A percentile compares a stretch with the other conserved stretches of the same genome.
Conservation (phyloP, 192 early-diverging fungal species). For the Coemansia sp. region DNA sequence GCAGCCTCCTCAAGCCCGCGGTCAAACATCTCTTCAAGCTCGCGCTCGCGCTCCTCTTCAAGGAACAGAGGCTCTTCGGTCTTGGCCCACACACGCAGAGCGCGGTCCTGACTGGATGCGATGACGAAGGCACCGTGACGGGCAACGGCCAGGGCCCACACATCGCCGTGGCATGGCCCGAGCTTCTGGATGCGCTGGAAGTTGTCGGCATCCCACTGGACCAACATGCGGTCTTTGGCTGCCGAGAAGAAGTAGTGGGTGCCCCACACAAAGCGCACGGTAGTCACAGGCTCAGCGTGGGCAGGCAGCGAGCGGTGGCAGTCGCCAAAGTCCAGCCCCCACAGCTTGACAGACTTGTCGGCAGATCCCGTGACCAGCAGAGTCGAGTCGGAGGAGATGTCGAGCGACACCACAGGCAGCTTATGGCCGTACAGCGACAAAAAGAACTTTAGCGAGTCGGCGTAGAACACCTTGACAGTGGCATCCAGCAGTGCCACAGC, state of each 20-base stretch:
- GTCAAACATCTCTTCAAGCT: constrained; percentile 90
- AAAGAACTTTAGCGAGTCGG: constrained; percentile 95
- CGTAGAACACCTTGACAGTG: constrained; percentile 97
- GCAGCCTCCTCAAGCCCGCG: constrained; percentile 69
- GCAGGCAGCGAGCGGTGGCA: constrained; percentile 93
- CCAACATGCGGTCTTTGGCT: constrained; percentile 84
- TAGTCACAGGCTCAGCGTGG: constrained; percentile 91
- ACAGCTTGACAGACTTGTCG: constrained; percentile 97
- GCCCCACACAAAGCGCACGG: constrained; percentile 84
- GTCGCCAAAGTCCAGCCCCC: constrained; percentile 99
- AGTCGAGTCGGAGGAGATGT: constrained; percentile 92
- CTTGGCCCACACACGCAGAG: constrained; percentile 93
- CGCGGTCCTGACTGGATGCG: constrained; percentile 88
- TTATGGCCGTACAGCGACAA: constrained; percentile 97
- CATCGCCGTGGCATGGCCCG: constrained; percentile 88
- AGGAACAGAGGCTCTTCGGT: constrained; percentile 94
- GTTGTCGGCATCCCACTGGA: constrained; percentile 97
- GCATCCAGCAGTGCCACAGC: constrained; percentile 90
- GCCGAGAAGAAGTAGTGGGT: constrained; percentile 96
- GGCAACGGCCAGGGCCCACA: constrained; percentile 89
- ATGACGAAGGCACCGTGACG: constrained; percentile 88
- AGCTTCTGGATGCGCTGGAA: constrained; percentile 95
- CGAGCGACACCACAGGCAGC: constrained; percentile 96
- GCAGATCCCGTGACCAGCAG: constrained; percentile 92
- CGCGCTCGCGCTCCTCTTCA: constrained; percentile 94